Conservation (phyloP, 1,284 basidiomycete genomes). For the Sanghuangporus baumii region DNA sequence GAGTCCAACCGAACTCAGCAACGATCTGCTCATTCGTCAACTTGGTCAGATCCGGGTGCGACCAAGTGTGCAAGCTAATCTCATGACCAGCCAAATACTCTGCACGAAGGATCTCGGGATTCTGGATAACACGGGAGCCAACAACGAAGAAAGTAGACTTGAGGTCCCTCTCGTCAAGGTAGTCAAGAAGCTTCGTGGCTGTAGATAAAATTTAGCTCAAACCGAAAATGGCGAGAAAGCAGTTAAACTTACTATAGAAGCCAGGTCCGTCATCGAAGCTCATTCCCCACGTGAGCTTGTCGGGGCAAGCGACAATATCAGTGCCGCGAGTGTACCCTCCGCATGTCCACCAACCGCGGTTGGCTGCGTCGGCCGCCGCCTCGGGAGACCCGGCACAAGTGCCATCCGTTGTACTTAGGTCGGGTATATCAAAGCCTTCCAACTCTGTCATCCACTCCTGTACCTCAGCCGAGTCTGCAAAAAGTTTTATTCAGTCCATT, state of each 20-base stretch:
- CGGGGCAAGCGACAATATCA: constrained; percentile 71
- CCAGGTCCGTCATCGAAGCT: constrained; percentile 85
- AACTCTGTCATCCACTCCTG: constrained; percentile 72
- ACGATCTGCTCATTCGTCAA: constrained; percentile 86
- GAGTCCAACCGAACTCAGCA: constrained; percentile 91
- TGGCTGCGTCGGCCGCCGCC: constrained; percentile 51
- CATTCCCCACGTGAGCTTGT: constrained; percentile 77
- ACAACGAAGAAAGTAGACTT: constrained; percentile 90
- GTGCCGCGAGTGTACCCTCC: constrained; percentile 69
- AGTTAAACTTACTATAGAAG: constrained; percentile 60
- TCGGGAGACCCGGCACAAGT: constrained; percentile 56
- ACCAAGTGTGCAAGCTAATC: constrained; percentile 77
- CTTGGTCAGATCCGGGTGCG: constrained; percentile 71
- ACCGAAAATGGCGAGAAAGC: constrained; percentile 10
- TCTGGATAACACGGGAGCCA: constrained; percentile 83
- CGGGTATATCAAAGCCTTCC: constrained; percentile 65
- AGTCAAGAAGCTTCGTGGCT: constrained; percentile 59
- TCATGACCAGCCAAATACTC: constrained; percentile 87
- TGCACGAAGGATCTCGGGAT: constrained; percentile 70
- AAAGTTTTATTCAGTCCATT: neutral
- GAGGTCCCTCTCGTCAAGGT: constrained; percentile 60
- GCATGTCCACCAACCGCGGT: constrained; percentile 84
- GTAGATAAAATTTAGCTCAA: neutral
- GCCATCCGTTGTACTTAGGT: constrained; percentile 56
- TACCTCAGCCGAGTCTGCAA: constrained; percentile 56